phyloP scores from a whole-genome alignment of 2,329 filamentous ascomycete genomes.

The Fusarium bactridioides region DNA sequence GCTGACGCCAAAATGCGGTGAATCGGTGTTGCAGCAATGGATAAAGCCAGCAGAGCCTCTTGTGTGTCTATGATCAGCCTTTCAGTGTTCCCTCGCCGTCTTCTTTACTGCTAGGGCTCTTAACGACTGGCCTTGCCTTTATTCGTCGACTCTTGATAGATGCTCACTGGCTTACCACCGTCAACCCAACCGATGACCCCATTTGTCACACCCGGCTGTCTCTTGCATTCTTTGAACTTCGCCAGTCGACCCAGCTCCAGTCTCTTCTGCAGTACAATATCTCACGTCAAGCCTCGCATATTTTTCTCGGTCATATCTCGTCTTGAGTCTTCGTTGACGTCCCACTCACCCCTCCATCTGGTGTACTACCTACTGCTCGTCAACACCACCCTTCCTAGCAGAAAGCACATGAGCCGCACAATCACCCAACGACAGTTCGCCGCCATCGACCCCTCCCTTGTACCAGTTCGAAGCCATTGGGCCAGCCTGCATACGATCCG shows the following conservation, averaged over 20 bases:
- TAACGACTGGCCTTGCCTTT: slow-evolving; percentile 20
- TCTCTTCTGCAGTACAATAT: neutral
- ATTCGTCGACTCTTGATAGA: slow-evolving; percentile 37
- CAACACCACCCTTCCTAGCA: slow-evolving; percentile 40
- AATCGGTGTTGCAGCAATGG: slow-evolving; percentile 31
- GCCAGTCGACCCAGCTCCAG: slow-evolving; percentile 7
- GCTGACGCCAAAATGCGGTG: slow-evolving; percentile 44
- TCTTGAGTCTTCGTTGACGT: slow-evolving; percentile 30
- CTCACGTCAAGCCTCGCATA: slow-evolving; percentile 1
- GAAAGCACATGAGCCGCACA: slow-evolving; percentile 41
- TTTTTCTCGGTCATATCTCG: slow-evolving; percentile 26
- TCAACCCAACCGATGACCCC: slow-evolving; percentile 30
- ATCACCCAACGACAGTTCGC: slow-evolving; percentile 42
- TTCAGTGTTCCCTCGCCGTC: slow-evolving; percentile 7
- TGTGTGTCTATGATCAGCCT: slow-evolving; percentile 14
- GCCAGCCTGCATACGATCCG: slow-evolving; percentile 49
- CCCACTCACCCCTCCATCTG: slow-evolving; percentile 39
- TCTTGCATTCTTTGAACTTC: slow-evolving; percentile 34
- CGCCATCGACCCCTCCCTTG: slow-evolving; percentile 41
- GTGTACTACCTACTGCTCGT: slow-evolving; percentile 34
- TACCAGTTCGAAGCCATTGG: slow-evolving; percentile 46
- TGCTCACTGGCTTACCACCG: slow-evolving; percentile 33
- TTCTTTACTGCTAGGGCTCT: slow-evolving; percentile 24
- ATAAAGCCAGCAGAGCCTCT: slow-evolving; percentile 30
- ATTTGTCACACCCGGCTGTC: slow-evolving; percentile 29